Evolutionary conservation across 139 green algal species (phyloP).

Genomic region (Volvox reticuliferus): DNA sequence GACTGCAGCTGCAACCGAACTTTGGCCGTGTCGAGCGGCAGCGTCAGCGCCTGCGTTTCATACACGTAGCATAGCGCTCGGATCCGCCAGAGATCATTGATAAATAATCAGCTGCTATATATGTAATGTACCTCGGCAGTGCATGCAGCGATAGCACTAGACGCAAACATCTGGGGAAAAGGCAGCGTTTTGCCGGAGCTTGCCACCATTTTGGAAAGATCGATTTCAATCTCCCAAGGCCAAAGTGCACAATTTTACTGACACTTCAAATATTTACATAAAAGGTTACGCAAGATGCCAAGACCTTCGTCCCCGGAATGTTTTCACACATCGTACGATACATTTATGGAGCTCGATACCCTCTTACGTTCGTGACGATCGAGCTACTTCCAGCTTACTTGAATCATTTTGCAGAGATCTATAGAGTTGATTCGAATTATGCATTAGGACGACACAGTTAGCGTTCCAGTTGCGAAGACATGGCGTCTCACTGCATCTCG

Average conservation of each 20-base stretch:
- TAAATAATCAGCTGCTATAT: not conserved
- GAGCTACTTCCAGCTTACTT: no score
- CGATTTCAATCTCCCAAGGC: not conserved
- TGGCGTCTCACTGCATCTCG: not conserved
- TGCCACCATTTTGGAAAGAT: conserved; percentile 3
- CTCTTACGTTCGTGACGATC: no score
- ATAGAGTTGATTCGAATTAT: no score
- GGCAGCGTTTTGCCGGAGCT: conserved; percentile 43
- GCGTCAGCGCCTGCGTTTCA: conserved; percentile 72
- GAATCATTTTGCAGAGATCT: no score
- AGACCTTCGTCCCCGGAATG: no score
- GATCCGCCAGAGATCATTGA: not conserved
- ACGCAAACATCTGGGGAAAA: conserved; percentile 72
- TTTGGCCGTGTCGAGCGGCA: conserved; percentile 97
- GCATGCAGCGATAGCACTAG: conserved; percentile 83
- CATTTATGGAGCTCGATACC: no score
- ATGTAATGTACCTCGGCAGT: conserved; percentile 77
- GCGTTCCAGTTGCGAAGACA: not conserved
- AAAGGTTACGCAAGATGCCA: no score
- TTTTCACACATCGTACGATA: no score
- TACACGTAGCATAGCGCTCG: not conserved
- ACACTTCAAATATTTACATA: no score
- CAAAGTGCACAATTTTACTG: no score
- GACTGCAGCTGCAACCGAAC: conserved; percentile 95
- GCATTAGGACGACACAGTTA: no score